phyloP scores from a whole-genome alignment of 2,329 filamentous ascomycete genomes.

The Apiospora malaysiana region DNA sequence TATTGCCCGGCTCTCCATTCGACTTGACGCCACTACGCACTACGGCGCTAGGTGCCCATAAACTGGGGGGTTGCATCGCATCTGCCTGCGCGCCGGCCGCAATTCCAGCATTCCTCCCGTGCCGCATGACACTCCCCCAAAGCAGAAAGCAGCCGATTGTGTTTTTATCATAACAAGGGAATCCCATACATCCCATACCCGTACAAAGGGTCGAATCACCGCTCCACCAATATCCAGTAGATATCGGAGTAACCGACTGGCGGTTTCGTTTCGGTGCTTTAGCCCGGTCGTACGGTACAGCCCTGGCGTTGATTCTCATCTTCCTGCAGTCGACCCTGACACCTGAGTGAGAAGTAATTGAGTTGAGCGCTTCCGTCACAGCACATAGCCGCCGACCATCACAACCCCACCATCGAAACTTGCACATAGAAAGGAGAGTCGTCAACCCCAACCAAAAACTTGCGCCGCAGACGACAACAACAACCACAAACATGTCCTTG shows the following conservation, averaged over 20 bases:
- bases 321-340: neutral
- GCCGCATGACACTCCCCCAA: constrained; percentile 5
- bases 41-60: constrained; percentile 11
- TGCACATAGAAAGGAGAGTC: neutral
- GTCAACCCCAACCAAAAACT: neutral
- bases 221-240: neutral
- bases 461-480: constrained; percentile 23
- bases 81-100: constrained; percentile 9
- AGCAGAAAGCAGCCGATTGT: neutral
- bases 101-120: constrained; percentile 11
- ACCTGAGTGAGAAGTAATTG: neutral
- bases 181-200: neutral
- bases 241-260: neutral
- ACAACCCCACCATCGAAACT: constrained; percentile 16
- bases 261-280: neutral
- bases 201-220: neutral
- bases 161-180: neutral
- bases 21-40: constrained; percentile 14
- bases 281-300: neutral
- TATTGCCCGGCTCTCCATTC: constrained; percentile 3
- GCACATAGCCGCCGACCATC: constrained; percentile 1
- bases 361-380: constrained; percentile 14
- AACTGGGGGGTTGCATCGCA: constrained; percentile 15
- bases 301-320: neutral
- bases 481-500: constrained; percentile 40